Conservation (phyloP, 257 asterid genomes). For the Gardenia jasminoides region DNA sequence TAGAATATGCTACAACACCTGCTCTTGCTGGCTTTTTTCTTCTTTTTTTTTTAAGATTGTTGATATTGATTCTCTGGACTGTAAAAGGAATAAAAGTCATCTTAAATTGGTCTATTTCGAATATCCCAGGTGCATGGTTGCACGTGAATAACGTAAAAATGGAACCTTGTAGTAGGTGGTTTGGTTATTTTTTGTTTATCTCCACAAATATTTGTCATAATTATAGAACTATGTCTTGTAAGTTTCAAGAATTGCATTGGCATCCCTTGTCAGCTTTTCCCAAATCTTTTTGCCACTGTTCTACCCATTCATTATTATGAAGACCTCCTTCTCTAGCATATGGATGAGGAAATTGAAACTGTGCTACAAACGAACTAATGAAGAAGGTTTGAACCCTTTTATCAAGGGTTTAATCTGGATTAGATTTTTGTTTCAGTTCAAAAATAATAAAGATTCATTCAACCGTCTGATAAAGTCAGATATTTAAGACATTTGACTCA, state of each 20-base stretch:
- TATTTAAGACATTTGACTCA: too few relatives aligned
- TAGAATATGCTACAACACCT: slow-evolving; percentile 10
- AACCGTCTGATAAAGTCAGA: too few relatives aligned
- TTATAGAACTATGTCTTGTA: neutral
- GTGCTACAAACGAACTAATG: too few relatives aligned
- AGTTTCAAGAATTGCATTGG: neutral
- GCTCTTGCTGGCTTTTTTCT: neutral
- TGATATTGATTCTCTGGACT: neutral
- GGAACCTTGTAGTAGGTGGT: too few relatives aligned
- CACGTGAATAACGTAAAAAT: neutral
- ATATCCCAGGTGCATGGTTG: neutral
- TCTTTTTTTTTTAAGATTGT: neutral
- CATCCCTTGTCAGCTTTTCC: neutral
- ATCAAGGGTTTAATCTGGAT: too few relatives aligned
- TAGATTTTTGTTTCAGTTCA: too few relatives aligned
- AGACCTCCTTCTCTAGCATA: too few relatives aligned
- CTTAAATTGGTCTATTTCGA: neutral
- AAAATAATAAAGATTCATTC: too few relatives aligned
- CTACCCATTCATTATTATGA: too few relatives aligned
- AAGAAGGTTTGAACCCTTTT: too few relatives aligned
- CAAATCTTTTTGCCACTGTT: too few relatives aligned
- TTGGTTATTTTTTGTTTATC: neutral
- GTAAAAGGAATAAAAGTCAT: neutral
- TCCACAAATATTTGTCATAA: neutral
- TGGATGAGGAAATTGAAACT: too few relatives aligned